These are phyloP conservation scores for Blastobotrys americana DNA, from an alignment of 805 yeast species.

Conservation along the genomic window DNA sequence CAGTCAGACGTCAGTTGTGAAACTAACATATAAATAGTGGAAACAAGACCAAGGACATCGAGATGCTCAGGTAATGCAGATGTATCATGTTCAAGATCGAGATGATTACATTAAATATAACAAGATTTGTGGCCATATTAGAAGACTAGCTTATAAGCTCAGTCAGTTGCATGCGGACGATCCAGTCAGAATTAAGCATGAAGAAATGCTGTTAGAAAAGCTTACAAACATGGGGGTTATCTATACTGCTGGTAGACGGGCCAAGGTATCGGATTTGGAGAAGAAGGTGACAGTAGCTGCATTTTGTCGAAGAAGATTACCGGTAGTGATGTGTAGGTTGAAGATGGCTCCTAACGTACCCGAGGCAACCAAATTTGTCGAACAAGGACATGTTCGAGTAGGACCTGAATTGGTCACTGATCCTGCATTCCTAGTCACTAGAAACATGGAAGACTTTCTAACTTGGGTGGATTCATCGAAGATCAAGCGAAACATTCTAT, in stretches of 20 bases:
- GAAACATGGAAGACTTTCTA: constrained; percentile 90
- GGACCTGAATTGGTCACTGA: constrained; percentile 96
- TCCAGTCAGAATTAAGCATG: constrained; percentile 81
- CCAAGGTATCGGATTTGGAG: constrained; percentile 87
- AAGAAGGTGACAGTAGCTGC: constrained; percentile 90
- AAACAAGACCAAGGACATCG: constrained; percentile 93
- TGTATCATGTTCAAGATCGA: constrained; percentile 87
- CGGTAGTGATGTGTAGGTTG: constrained; percentile 88
- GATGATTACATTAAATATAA: constrained; percentile 95
- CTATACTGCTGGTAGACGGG: constrained; percentile 50
- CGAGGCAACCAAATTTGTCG: constrained; percentile 87
- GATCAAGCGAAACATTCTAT: constrained; percentile 81
- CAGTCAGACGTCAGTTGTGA: not conserved
- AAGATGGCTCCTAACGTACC: constrained; percentile 86
- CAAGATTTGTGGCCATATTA: constrained; percentile 82
- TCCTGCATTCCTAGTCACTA: constrained; percentile 88
- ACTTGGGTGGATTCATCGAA: constrained; percentile 98
- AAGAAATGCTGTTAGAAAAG: constrained; percentile 79
- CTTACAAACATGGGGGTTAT: constrained; percentile 82
- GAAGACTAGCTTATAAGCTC: constrained; percentile 79
- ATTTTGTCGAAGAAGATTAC: constrained; percentile 82
- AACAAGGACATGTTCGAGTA: constrained; percentile 95
- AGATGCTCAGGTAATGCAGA: constrained; percentile 93
- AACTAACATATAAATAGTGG: constrained; percentile 41
- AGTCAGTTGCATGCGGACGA: constrained; percentile 83